A percentile compares a stretch with the other conserved stretches of the same genome.
These are phyloP conservation scores for Phlebiopsis flavidoalba DNA, from an alignment of 768 basidiomycete species.

Conservation along the genomic window DNA sequence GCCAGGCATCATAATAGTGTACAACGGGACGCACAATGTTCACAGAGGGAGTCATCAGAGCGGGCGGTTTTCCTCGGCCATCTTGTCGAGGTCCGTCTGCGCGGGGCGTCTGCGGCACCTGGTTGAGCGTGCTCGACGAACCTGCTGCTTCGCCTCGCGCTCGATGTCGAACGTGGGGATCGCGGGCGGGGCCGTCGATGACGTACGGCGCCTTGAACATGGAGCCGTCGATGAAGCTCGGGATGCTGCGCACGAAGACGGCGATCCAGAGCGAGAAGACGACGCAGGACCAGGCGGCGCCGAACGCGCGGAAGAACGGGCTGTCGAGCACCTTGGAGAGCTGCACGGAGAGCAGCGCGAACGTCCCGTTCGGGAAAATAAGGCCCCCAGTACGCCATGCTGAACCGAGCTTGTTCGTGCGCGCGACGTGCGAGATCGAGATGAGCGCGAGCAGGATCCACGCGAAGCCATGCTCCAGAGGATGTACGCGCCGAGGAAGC, in stretches of 20 bases:
- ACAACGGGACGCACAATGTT: not conserved
- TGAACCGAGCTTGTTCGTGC: constrained; percentile 35
- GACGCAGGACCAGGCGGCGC: constrained; percentile 48
- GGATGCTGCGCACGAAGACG: constrained; percentile 73
- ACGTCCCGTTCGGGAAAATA: constrained; percentile 53
- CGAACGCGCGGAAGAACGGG: constrained; percentile 45
- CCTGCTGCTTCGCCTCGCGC: constrained; percentile 82
- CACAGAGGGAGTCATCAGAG: constrained; percentile 67
- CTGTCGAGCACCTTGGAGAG: constrained; percentile 45
- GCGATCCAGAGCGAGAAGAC: constrained; percentile 39
- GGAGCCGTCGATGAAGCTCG: constrained; percentile 67
- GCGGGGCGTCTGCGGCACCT: constrained; percentile 34
- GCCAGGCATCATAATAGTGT: not conserved
- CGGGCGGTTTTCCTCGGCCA: constrained; percentile 28
- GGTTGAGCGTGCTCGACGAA: constrained; percentile 43
- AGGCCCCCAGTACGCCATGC: constrained; percentile 49
- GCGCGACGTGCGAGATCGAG: constrained; percentile 30
- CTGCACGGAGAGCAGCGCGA: constrained; percentile 43
- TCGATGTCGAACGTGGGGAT: constrained; percentile 59
- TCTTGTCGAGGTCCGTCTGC: constrained; percentile 42
- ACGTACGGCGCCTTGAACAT: constrained; percentile 19
- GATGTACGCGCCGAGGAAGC: constrained; percentile 41
- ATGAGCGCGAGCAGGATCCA: constrained; percentile 44
- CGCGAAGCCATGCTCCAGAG: constrained; percentile 51
- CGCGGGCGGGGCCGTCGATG: constrained; percentile 5